Conservation (phyloP, 495 filamentous ascomycete species). For the Friedmanniomyces simplex region DNA sequence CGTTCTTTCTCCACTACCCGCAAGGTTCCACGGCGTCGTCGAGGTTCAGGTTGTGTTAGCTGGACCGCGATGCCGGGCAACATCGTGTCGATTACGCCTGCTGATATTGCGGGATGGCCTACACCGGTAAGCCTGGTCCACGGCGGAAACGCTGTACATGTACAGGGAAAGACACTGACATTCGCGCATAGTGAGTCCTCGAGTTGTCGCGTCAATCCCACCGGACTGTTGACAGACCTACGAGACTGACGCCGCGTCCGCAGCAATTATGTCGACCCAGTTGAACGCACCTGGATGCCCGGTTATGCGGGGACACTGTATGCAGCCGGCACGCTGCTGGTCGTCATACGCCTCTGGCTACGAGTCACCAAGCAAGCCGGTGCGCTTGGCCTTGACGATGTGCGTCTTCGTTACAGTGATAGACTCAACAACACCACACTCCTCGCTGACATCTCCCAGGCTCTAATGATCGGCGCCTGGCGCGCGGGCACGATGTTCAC, state of each 20-base stretch:
- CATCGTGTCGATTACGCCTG: conserved; percentile 1
- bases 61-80: conserved; percentile 3
- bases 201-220: background rate
- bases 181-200: background rate
- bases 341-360: conserved; percentile 13
- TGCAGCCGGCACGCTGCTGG: conserved; percentile 11
- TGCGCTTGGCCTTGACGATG: conserved; percentile 18
- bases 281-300: conserved; percentile 11
- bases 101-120: conserved; percentile 2
- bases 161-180: background rate
- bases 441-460: background rate
- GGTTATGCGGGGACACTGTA: conserved; percentile 7
- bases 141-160: background rate
- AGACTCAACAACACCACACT: too few relatives aligned
- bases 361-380: conserved; percentile 13
- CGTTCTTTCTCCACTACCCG: background rate
- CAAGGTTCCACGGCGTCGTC: background rate
- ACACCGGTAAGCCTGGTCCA: background rate
- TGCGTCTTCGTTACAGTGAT: background rate
- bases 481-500: conserved; percentile 4
- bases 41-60: background rate
- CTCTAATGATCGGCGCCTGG: background rate
- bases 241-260: background rate
- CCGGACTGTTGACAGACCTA: background rate
- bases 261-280: conserved; percentile 14